A percentile compares a stretch with the other conserved stretches of the same genome.
phyloP scores from a whole-genome alignment of 2,329 filamentous ascomycete species.

The Talaromyces sp. region DNA sequence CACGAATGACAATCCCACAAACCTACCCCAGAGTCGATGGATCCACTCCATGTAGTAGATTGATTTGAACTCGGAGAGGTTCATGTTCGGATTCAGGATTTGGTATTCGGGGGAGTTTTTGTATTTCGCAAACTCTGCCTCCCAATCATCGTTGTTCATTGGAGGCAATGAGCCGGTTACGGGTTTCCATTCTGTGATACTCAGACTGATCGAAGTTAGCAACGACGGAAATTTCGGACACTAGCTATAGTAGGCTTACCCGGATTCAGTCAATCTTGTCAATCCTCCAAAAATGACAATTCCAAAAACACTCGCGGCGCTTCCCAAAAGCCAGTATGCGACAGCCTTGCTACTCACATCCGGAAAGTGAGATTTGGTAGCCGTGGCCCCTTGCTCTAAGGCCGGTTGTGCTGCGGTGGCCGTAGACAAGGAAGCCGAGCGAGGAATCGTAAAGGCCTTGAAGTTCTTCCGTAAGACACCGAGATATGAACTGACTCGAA shows the following conservation, averaged over 20 bases:
- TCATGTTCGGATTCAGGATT: slow-evolving; percentile 90
- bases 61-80: slow-evolving; percentile 88
- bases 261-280: slow-evolving; percentile 91
- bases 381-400: slow-evolving; percentile 24
- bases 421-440: slow-evolving; percentile 10
- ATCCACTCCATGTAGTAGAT: slow-evolving; percentile 99
- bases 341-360: slow-evolving; percentile 70
- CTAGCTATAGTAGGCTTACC: slow-evolving; percentile 53
- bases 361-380: slow-evolving; percentile 44
- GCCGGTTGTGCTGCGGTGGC: slow-evolving; percentile 20
- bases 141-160: slow-evolving; percentile 75
- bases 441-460: slow-evolving; percentile 2
- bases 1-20: slow-evolving; percentile 86
- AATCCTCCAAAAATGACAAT: slow-evolving; percentile 94
- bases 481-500: slow-evolving; percentile 29
- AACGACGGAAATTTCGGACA: neutral
- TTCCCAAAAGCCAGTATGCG: slow-evolving; percentile 88
- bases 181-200: slow-evolving; percentile 97
- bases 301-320: slow-evolving; percentile 89
- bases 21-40: slow-evolving; percentile 88
- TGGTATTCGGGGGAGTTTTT: slow-evolving; percentile 88
- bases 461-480: slow-evolving; percentile 23
- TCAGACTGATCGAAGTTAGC: slow-evolving; percentile 58
- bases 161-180: slow-evolving; percentile 91
- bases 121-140: slow-evolving; percentile 90